Conservation (phyloP, 371 early-diverging fungal genomes). For the Mortierella sp. region DNA sequence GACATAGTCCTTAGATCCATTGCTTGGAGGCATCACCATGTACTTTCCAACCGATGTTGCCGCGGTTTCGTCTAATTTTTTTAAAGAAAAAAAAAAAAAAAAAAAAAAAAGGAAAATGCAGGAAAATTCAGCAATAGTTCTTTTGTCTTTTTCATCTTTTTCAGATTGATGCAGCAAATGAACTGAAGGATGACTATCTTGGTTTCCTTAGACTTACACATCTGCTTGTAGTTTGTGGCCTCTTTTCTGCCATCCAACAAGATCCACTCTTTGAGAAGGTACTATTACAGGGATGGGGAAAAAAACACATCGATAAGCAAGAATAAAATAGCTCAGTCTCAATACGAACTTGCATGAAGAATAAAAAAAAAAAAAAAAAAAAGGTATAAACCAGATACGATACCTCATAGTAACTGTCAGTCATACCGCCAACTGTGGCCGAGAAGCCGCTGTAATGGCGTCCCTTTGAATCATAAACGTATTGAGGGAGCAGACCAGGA, state of each 20-base stretch:
- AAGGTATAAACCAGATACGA: background rate
- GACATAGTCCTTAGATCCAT: slow-evolving; percentile 54
- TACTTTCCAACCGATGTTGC: slow-evolving; percentile 60
- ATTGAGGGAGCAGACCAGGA: slow-evolving; percentile 65
- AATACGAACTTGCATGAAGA: too few species aligned
- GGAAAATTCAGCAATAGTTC: slow-evolving; percentile 53
- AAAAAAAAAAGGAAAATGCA: slow-evolving; percentile 3
- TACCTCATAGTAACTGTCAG: slow-evolving; percentile 66
- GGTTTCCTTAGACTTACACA: too few species aligned
- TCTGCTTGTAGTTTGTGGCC: slow-evolving; percentile 57
- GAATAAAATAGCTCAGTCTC: too few species aligned
- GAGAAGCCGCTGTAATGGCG: slow-evolving; percentile 39
- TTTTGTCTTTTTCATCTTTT: too few species aligned
- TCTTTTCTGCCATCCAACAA: slow-evolving; percentile 57
- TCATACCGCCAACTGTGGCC: slow-evolving; percentile 64
- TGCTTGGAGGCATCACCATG: slow-evolving; percentile 2
- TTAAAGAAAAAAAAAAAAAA: slow-evolving; percentile 1
- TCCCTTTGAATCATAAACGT: slow-evolving; percentile 46
- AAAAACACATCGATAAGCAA: background rate
- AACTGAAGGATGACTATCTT: too few species aligned
- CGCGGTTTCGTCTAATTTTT: slow-evolving; percentile 56
- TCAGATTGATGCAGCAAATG: too few species aligned
- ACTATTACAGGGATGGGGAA: slow-evolving; percentile 54
- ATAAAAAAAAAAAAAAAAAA: background rate
- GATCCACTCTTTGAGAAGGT: slow-evolving; percentile 78